Evolutionary conservation across 768 basidiomycete genomes (phyloP).

Genomic region (Podaxis sp.): DNA sequence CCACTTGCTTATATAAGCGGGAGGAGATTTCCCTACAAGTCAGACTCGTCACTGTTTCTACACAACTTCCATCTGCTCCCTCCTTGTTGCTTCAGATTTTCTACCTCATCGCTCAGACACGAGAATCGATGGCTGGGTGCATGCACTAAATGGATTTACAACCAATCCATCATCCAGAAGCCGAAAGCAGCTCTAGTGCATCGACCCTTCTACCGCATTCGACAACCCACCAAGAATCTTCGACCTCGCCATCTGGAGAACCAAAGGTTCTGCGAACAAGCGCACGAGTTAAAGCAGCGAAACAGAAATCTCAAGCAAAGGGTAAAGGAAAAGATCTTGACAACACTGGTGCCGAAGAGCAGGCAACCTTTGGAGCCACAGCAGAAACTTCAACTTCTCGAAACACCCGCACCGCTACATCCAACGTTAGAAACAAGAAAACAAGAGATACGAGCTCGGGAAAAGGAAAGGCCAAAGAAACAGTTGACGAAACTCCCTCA

Average conservation of each 20-base stretch:
- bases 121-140: conserved; percentile 82
- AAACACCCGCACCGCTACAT: conserved; percentile 41
- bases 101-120: conserved; percentile 35
- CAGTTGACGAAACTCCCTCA: conserved; percentile 44
- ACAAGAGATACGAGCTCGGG: conserved; percentile 44
- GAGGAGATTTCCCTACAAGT: conserved; percentile 32
- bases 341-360: conserved; percentile 31
- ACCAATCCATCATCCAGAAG: conserved; percentile 69
- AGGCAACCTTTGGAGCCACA: conserved; percentile 28
- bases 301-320: conserved; percentile 63
- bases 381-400: conserved; percentile 35
- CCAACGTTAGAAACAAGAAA: conserved; percentile 47
- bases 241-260: conserved; percentile 35
- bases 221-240: conserved; percentile 37
- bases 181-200: conserved; percentile 66
- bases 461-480: conserved; percentile 68
- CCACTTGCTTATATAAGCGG: conserved; percentile 43
- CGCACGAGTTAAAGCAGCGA: conserved; percentile 73
- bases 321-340: conserved; percentile 55
- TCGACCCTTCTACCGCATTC: conserved; percentile 41
- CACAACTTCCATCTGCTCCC: conserved; percentile 27
- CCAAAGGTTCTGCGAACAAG: conserved; percentile 67
- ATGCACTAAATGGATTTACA: conserved; percentile 91
- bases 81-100: conserved; percentile 25
- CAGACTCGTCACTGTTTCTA: conserved; percentile 27